Base-by-base conservation (phyloP, 495 filamentous ascomycete species). In the Lentithecium fluviatile region DNA sequence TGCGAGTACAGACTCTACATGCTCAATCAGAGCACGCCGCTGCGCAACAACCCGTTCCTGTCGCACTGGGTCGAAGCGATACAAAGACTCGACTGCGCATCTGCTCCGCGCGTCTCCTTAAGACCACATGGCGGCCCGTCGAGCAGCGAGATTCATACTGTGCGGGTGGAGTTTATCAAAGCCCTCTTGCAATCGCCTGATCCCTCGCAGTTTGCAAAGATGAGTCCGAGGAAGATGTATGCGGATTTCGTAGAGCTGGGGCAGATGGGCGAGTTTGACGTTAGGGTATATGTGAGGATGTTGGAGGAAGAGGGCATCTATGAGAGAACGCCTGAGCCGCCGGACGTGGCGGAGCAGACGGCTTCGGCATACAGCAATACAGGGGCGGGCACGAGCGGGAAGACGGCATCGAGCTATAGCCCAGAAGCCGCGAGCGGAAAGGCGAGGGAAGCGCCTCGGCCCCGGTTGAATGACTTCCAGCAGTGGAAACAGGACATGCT, bases 41-140 rank as follows among this genome's bases (percentile, higher is more conserved):
- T 73, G 8, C 43, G 66, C 13, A 32, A 65, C 34, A 78, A 78
- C 36, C 76, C 76, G 5, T 76, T 71, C 52, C 64, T 78, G 19
- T 68, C 69, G 29, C 75, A 78, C 52, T 78, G 76, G 76, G 76
- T 78, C 13, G 68, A 74, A 48, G 65, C 71, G 26, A 66, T 73
- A 10, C 64, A 64, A 60, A 29, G 55, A 54, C 64, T 58, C 60
- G 46, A 52, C 2, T 10, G 13, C 3, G 10, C 24, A 10, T 6
- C 34, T 26, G 8, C 1, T 1, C 6, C 37, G 38, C 19, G 19
- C 12, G 3, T n/a, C 11, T n/a, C n/a, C n/a, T 24, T 13, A 3
- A 29, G 25, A 20, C 15, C 40, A 48, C n/a, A 23, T 17, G 56
- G 26, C 17, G 20, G 7, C 34, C 19, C 43, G 11, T 19, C 8